Base-by-base conservation (phyloP, 2,329 filamentous ascomycete genomes). In the Neonectria sp. region DNA sequence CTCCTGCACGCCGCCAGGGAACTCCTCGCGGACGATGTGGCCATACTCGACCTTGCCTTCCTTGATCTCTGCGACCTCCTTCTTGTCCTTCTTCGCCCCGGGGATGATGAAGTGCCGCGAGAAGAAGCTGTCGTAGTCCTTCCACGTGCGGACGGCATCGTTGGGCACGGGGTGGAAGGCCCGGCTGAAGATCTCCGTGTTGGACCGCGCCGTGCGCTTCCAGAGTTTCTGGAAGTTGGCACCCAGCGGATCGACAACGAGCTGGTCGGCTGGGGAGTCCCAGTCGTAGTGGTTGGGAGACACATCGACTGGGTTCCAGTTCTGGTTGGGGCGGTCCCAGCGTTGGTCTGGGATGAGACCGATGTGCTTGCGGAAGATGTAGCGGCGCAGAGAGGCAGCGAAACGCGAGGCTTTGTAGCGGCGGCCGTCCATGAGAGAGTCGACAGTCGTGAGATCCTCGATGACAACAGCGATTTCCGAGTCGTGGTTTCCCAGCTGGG, bases 341-440 rank as follows among this genome's bases (percentile, higher is more conserved):
- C 85, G 84, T 79, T 97, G 94, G 9, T 93, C 86, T 0, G 92
- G 91, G 11, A 97, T 85, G 9, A 97, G 86, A 49, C 95, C 95
- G 2, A 98, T 88, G 78, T 98, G 95, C 83, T 98, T 97, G 73
- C 95, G 90, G 90, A 94, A 97, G 69, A 98, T 89, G 78, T 95
- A 90, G 40, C 95, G 90, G 25, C 95, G 92, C 12, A 98, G 90
- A 1, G 92, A 93, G 6, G 93, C 85, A 1, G 95, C 95, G 76
- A 95, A 95, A 63, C 88, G 87, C 9, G 91, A 91, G 8, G 93
- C 95, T 35, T 85, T 87, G 83, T 88, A 97, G 0, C 89, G 89
- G 25, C 86, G 83, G 3, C 93, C 93, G 69, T 91, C 87, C 93
- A 97, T 97, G 67, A 80, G 82, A 21, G 90, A 91, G 15, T 92